Base-by-base conservation (phyloP, 2,329 filamentous ascomycete species). In the Pseudonectria foliicola region DNA sequence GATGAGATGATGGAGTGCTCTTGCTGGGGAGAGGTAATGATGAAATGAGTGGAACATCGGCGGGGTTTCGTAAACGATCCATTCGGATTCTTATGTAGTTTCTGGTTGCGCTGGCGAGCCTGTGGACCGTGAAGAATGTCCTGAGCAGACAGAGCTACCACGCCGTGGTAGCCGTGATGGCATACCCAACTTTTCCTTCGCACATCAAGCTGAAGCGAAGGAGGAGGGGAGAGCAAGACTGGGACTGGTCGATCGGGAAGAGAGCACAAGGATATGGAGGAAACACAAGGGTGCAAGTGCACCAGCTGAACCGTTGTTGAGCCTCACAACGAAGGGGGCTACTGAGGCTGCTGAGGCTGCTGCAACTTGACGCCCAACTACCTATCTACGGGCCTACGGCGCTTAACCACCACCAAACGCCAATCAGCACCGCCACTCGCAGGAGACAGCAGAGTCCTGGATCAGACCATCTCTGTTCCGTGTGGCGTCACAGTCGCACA, bases 1-100 rank as follows among this genome's bases (percentile, higher is more conserved):
- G 18, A 6, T 21, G 18, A 21, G 18, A 21, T 21, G 18, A 8
- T 8, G 5, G 8, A 21, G 18, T 21, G 18, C 18, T 6, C 18
- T 8, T 5, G 18, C 18, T 21, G 18, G 8, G 18, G 18, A 21
- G 18, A 21, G 18, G 18, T 21, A 21, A 21, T 5, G 18, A 21
- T 21, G 18, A 8, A 8, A 21, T 21, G 18, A 8, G 5, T 21
- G 18, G 18, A 21, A 21, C 18, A 21, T 39, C 34, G 26, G 30
- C 38, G 32, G 23, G 29, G 34, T 40, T 42, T 55, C 55, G 54
- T 59, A 61, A 61, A 58, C 53, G 29, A 57, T 60, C 56, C 56
- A 44, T 38, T 46, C 46, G 56, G 56, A 58, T 58, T 43, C 50
- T 48, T 60, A 60, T 58, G 46, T 60, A 60, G 56, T 54, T 52